Evolutionary conservation across 2,329 filamentous ascomycete genomes (phyloP), one percentile per base, ranked within the genome.

Genomic region (Pseudogymnoascus sp.): DNA sequence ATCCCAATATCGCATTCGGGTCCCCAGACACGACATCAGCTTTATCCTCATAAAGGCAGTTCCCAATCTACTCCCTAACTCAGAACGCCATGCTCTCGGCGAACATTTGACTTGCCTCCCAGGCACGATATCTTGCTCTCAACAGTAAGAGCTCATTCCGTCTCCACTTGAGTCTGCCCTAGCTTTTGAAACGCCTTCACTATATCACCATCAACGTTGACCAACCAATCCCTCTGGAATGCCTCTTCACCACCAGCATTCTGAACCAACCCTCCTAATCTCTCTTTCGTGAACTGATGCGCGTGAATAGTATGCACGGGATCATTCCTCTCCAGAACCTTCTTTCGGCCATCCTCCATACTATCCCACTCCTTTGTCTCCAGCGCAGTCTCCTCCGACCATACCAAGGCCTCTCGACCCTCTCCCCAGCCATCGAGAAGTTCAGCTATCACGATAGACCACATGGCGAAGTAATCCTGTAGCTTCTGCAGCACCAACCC

Each of bases 171-270:
- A n/a, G n/a, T 56, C 33, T 60, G 59, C 4, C 59, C 59, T 33
- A 83, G 66, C 42, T 70, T 70, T 67, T 79, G 75, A 71, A 92
- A 93, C n/a, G 80, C 83, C 10, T 78, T 77, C 65, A 93, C 69
- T 14, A 92, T 82, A 64, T 92, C 86, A 68, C 80, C 81, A 73
- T 94, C 90, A 25, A 94, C 88, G 66, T 92, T 89, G n/a, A 80
- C 80, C 12, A 85, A 75, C 84, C 87, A 92, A 60, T 87, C 80
- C 63, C 83, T 80, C 71, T 87, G 80, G 72, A 94, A 93, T 2
- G 72, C 76, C 60, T 82, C 78, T 68, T 87, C 82, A 0, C 89
- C 89, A 1, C 90, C 90, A 3, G 79, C 79, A 3, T 79, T 76
- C 60, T 77, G 76, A 18, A 92, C 82, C 4, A 87, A 76, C 12